Percentiles rank a stretch among this genome's conserved stretches.
Conservation (phyloP, 1,284 basidiomycete genomes). For the Cryptococcus sp. region DNA sequence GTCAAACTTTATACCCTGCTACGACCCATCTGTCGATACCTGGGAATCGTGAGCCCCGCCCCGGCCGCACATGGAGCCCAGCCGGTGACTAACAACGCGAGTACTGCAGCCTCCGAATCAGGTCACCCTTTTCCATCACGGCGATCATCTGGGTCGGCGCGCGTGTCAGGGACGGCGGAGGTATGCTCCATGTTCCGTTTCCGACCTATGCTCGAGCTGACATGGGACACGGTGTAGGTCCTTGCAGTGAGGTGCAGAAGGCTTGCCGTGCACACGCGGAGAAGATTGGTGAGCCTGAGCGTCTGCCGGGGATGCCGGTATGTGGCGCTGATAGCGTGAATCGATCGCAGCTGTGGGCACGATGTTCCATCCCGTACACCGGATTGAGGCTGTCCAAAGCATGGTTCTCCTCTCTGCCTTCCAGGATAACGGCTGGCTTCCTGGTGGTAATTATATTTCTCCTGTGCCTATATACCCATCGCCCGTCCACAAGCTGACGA, state of each 20-base stretch:
- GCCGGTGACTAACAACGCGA: neutral
- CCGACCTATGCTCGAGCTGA: constrained; percentile 6
- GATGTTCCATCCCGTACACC: constrained; percentile 73
- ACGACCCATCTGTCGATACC: constrained; percentile 71
- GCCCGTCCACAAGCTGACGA: too few species aligned
- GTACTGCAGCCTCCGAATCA: constrained; percentile 29
- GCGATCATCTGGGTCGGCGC: constrained; percentile 86
- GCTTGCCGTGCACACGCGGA: constrained; percentile 58
- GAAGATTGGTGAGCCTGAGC: constrained; percentile 53
- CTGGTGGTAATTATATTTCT: constrained; percentile 53
- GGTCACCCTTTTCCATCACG: constrained; percentile 54
- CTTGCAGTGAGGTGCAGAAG: constrained; percentile 40
- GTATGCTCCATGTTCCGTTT: constrained; percentile 50
- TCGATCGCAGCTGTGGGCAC: constrained; percentile 63
- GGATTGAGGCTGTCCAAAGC: constrained; percentile 80
- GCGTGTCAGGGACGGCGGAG: constrained; percentile 79
- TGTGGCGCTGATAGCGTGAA: neutral
- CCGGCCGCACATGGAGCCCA: neutral
- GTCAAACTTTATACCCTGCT: constrained; percentile 82
- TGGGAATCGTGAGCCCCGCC: constrained; percentile 58
- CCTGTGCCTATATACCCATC: neutral
- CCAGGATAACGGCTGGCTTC: constrained; percentile 87
- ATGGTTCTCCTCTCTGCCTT: constrained; percentile 87
- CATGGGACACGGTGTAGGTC: constrained; percentile 13
- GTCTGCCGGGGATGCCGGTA: neutral